phyloP scores from a whole-genome alignment of 2,329 filamentous ascomycete genomes.

The Fulvia fulva region DNA sequence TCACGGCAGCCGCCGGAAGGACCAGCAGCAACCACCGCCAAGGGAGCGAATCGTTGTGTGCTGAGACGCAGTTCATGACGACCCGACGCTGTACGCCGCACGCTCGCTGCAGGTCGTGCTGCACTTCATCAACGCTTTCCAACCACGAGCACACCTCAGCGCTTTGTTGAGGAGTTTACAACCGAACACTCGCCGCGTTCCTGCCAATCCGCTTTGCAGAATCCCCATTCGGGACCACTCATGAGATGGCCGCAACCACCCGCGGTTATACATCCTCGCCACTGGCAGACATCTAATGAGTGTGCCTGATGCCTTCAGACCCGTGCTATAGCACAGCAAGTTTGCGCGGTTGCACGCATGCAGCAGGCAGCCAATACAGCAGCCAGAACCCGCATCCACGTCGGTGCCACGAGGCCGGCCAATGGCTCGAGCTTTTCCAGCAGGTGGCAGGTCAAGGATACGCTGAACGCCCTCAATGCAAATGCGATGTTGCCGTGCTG shows the following conservation, averaged over 20 bases:
- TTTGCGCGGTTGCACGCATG: background rate
- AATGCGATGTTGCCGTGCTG: background rate
- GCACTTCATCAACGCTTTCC: background rate
- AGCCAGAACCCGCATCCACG: background rate
- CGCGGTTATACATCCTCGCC: background rate
- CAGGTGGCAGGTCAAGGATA: background rate
- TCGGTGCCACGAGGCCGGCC: slow-evolving; percentile 1
- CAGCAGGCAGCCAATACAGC: background rate
- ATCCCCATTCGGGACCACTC: background rate
- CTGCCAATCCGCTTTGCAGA: background rate
- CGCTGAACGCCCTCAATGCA: background rate
- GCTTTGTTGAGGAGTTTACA: background rate
- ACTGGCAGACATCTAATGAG: background rate
- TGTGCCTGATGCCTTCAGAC: background rate
- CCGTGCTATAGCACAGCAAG: slow-evolving; percentile 2
- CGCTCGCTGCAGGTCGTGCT: background rate
- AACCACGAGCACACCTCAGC: background rate
- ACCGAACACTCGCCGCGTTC: background rate
- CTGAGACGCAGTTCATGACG: background rate
- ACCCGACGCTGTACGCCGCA: background rate
- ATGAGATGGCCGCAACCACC: background rate
- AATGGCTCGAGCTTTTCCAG: background rate
- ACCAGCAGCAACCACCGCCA: background rate
- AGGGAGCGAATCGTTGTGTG: background rate
- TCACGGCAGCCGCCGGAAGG: background rate